Evolutionary conservation across 73 alveolate genomes (phyloP).

Genomic region (Paramecium sonneborni): DNA sequence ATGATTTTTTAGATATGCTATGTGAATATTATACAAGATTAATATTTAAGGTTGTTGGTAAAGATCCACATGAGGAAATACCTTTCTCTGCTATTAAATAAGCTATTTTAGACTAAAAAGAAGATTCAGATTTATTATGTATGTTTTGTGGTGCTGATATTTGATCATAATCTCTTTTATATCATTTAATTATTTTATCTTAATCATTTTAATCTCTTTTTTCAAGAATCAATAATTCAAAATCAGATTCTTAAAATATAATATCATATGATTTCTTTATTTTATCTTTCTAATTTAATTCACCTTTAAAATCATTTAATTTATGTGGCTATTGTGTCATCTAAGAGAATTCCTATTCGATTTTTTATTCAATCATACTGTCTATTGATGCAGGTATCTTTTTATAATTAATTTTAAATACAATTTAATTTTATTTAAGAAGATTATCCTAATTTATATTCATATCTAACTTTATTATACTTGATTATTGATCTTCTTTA

Average conservation of each 20-base stretch:
- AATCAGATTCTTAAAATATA: not conserved
- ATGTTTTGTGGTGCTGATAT: constrained; percentile 60
- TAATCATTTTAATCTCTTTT: not conserved
- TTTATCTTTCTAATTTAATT: not conserved
- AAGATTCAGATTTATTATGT: constrained; percentile 40
- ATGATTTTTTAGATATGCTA: constrained; percentile 45
- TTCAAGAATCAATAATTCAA: not conserved
- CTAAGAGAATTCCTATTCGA: not conserved
- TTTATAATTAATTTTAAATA: not conserved
- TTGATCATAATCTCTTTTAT: not conserved
- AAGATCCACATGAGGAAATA: not conserved
- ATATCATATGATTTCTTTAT: not conserved
- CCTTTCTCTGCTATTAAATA: not conserved
- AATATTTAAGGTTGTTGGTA: constrained; percentile 10
- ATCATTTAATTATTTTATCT: not conserved
- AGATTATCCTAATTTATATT: not conserved
- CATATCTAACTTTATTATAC: not conserved
- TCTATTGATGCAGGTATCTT: not conserved
- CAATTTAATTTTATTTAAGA: not conserved
- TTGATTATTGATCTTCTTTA: not conserved
- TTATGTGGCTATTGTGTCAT: not conserved
- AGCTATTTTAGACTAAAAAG: not conserved
- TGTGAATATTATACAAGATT: constrained; percentile 55
- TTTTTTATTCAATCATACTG: not conserved
- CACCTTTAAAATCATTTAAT: not conserved